Evolutionary conservation across 2,329 filamentous ascomycete genomes (phyloP), one percentile per base, ranked within the genome.

Genomic region (Fusarium chuoi): DNA sequence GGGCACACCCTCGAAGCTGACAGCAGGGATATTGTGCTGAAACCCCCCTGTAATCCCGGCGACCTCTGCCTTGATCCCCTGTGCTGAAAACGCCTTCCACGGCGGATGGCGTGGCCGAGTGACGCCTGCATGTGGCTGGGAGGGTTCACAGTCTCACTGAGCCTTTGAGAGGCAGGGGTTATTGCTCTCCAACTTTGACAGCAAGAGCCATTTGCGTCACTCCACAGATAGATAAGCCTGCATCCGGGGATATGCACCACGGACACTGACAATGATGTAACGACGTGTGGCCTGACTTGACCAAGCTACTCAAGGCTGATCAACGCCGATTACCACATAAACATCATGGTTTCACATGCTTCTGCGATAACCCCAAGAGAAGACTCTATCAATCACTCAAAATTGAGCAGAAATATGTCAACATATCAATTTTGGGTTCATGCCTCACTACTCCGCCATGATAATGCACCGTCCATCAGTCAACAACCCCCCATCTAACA

Each of bases 171-270:
- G 48, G 41, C 48, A 56, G 64, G 70, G 63, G 62, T 46, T 48
- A 18, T 26, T 54, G 42, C 51, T 55, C 38, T 58, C 39, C 51
- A 45, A 57, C 54, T 56, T 61, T 71, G 71, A 51, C 60, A 75
- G 55, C 56, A 18, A 69, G 71, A 65, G 71, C 71, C 68, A 75
- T 74, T 38, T 74, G 68, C 71, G 72, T 74, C 72, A 75, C 71
- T 69, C 63, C 18, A 71, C 66, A 68, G 49, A 59, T 48, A 45
- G 55, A 56, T 52, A 46, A 60, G 49, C 56, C 45, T 68, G 60
- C 71, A 62, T 71, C 62, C 55, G 48, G 63, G 67, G 56, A 70
- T 56, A 26, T 36, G 44, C 11, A 72, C 51, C 51, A 56, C 49
- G 51, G 38, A 59, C 62, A 65, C 48, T 52, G 59, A 56, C 54